Conservation (phyloP, 352 stramenopile species). For the Achlya hypogyna region DNA sequence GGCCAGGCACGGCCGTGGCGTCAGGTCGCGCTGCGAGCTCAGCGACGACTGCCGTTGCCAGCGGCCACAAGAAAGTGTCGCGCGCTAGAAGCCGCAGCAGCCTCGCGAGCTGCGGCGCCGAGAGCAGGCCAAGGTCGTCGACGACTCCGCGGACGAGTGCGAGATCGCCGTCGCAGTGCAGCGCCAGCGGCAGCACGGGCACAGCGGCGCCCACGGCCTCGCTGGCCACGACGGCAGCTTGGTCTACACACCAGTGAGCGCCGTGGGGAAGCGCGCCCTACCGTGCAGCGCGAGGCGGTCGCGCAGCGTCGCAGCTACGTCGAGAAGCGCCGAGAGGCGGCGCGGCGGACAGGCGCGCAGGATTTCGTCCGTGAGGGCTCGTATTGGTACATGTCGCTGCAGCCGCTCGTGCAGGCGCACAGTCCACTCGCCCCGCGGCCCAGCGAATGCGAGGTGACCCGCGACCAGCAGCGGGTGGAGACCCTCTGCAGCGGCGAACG, state of each 20-base stretch:
- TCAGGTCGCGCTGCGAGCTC: background rate
- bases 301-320: background rate
- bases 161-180: background rate
- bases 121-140: background rate
- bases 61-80: background rate
- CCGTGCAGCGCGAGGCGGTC: background rate
- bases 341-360: background rate
- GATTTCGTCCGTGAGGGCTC: background rate
- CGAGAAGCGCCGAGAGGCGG: background rate
- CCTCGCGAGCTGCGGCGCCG: background rate
- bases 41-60: background rate
- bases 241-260: background rate
- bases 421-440: background rate
- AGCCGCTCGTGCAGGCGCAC: background rate
- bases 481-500: background rate
- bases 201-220: background rate
- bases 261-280: background rate
- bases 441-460: background rate
- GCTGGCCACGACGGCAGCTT: background rate
- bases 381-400: background rate
- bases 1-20: background rate
- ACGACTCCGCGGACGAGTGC: background rate
- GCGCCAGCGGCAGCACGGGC: background rate
- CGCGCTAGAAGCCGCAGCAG: background rate
- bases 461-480: background rate